Evolutionary conservation across 352 stramenopile species (phyloP).

Genomic region (Phytophthora pini): DNA sequence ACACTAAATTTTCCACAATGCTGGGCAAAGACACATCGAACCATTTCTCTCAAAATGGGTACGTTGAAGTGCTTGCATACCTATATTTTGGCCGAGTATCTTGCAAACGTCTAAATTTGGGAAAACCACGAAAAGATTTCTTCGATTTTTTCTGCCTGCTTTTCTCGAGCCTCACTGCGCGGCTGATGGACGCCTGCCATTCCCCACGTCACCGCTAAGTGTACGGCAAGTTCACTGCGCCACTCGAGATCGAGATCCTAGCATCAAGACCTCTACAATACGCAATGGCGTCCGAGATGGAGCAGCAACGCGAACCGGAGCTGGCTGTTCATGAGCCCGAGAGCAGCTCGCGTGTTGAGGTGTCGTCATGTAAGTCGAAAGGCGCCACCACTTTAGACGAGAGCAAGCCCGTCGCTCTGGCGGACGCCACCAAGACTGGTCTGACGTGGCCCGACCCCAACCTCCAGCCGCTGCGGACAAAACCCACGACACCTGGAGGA

Average conservation of each 20-base stretch:
- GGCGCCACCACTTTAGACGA: slow-evolving; percentile 8
- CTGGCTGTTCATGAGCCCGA: slow-evolving; percentile 26
- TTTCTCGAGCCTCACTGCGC: neutral
- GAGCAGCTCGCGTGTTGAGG: slow-evolving; percentile 18
- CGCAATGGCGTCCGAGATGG: slow-evolving; percentile 33
- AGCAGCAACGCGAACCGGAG: slow-evolving; percentile 41
- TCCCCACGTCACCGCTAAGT: slow-evolving; percentile 20
- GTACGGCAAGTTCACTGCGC: neutral
- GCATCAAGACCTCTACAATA: neutral
- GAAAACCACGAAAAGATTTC: slow-evolving; percentile 40
- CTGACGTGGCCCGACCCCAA: slow-evolving; percentile 27
- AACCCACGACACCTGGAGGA: slow-evolving; percentile 27
- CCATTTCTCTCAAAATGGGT: neutral
- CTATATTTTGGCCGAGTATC: neutral
- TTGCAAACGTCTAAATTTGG: slow-evolving; percentile 20
- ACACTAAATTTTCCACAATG: too few species aligned
- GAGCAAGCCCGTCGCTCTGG: slow-evolving; percentile 14
- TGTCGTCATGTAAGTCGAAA: slow-evolving; percentile 6
- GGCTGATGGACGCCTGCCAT: slow-evolving; percentile 38
- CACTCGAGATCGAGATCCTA: slow-evolving; percentile 3
- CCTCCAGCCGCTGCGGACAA: slow-evolving; percentile 23
- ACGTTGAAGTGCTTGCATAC: slow-evolving; percentile 9
- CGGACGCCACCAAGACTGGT: slow-evolving; percentile 7
- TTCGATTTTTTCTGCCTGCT: slow-evolving; percentile 40
- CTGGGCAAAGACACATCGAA: neutral